Evolutionary conservation across 2,329 filamentous ascomycete species (phyloP).

Genomic region (Neonectria coccinea): DNA sequence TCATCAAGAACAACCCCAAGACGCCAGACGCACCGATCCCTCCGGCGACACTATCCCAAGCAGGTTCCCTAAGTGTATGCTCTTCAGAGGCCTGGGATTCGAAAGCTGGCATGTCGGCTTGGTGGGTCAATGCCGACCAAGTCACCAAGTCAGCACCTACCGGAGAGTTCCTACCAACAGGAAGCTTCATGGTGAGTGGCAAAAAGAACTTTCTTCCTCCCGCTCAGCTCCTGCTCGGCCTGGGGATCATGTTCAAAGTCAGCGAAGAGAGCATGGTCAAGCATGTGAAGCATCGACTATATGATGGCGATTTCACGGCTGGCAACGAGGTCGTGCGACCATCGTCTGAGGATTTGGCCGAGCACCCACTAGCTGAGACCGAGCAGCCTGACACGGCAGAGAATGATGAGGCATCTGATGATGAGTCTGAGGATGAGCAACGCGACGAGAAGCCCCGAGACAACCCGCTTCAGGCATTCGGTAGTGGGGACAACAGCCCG

Average conservation of each 20-base stretch:
- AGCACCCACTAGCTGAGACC: slow-evolving; percentile 39
- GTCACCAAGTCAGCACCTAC: slow-evolving; percentile 85
- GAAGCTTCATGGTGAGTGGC: slow-evolving; percentile 83
- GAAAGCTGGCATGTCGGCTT: slow-evolving; percentile 94
- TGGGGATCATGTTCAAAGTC: slow-evolving; percentile 88
- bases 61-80: slow-evolving; percentile 85
- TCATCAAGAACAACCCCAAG: slow-evolving; percentile 88
- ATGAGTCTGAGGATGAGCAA: slow-evolving; percentile 50
- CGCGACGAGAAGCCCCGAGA: slow-evolving; percentile 48
- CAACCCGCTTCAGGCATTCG: slow-evolving; percentile 53
- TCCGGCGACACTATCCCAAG: slow-evolving; percentile 90
- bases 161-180: slow-evolving; percentile 83
- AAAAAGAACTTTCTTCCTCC: slow-evolving; percentile 94
- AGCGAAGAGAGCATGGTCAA: slow-evolving; percentile 87
- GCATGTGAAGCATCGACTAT: slow-evolving; percentile 76
- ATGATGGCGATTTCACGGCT: slow-evolving; percentile 42
- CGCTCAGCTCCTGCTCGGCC: slow-evolving; percentile 86
- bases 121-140: slow-evolving; percentile 93
- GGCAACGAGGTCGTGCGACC: slow-evolving; percentile 38
- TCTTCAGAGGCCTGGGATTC: slow-evolving; percentile 94
- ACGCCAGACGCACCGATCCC: slow-evolving; percentile 88
- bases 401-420: slow-evolving; percentile 48
- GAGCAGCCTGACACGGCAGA: slow-evolving; percentile 41
- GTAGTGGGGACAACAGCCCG: slow-evolving; percentile 43
- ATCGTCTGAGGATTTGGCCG: slow-evolving; percentile 42